Evolutionary conservation across 2,329 filamentous ascomycete genomes (phyloP).

Genomic region (Mycosphaerella arachidis): DNA sequence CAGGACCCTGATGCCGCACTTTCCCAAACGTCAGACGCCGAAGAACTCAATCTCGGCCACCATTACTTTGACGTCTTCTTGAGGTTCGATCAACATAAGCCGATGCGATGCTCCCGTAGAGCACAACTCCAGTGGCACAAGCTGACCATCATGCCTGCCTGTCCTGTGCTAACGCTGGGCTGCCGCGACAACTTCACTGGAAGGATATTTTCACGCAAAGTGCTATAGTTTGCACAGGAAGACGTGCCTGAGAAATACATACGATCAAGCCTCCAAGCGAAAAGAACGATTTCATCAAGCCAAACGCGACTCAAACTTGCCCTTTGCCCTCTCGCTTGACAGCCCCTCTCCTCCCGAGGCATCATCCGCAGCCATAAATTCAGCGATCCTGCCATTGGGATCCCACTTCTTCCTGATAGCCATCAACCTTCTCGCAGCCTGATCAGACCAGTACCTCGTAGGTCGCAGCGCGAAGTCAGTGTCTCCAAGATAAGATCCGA

Average conservation of each 20-base stretch:
- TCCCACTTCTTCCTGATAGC: conserved; percentile 44
- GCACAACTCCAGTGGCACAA: not conserved
- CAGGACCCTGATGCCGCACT: not conserved
- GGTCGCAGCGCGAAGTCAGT: conserved; percentile 48
- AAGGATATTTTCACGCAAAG: no score
- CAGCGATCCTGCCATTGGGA: conserved; percentile 39
- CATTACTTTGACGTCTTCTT: not conserved
- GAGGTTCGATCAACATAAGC: not conserved
- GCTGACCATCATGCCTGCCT: no score
- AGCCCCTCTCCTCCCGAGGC: conserved; percentile 41
- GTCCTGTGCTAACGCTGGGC: no score
- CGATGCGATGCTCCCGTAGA: not conserved
- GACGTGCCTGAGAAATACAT: no score
- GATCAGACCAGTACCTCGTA: conserved; percentile 47
- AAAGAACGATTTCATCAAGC: not conserved
- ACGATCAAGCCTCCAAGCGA: no score
- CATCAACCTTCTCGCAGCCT: conserved; percentile 41
- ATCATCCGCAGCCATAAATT: conserved; percentile 47
- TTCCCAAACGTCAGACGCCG: not conserved
- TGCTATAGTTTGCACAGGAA: no score
- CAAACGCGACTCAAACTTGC: not conserved
- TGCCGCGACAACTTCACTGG: no score
- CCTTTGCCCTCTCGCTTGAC: conserved; percentile 28
- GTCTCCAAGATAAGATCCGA: conserved; percentile 53
- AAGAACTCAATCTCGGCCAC: no score